A percentile compares a stretch with the other conserved stretches of the same genome.
Evolutionary conservation across 345 rosid species (phyloP).

Genomic region (Clarkia xantiana): DNA sequence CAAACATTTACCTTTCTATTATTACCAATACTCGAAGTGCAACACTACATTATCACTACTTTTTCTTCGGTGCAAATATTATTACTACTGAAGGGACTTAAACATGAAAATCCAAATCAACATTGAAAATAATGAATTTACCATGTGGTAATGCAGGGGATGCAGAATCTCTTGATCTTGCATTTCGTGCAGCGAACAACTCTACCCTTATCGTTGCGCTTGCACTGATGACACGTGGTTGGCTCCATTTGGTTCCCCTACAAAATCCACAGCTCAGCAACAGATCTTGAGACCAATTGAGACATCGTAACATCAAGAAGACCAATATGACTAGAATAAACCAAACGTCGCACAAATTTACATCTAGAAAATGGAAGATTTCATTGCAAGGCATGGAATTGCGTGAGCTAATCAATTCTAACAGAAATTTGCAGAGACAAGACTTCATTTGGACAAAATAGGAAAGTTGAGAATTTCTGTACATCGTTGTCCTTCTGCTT

Average conservation of each 20-base stretch:
- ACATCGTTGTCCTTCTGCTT: not conserved
- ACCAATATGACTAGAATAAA: too few species aligned
- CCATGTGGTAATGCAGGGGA: conserved; percentile 21
- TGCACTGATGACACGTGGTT: conserved; percentile 32
- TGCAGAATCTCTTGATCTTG: conserved; percentile 21
- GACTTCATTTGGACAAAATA: too few species aligned
- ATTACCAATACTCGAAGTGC: too few species aligned
- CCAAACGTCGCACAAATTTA: not conserved
- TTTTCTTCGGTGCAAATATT: too few species aligned
- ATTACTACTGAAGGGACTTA: not conserved
- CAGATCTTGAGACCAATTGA: not conserved
- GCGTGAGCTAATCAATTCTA: not conserved
- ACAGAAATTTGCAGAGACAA: too few species aligned
- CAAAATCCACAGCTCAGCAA: not conserved
- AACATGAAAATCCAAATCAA: not conserved
- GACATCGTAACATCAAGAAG: not conserved
- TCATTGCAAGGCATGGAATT: not conserved
- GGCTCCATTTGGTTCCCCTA: conserved; percentile 13
- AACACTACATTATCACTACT: too few species aligned
- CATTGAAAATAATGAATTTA: not conserved
- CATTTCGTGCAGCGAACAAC: conserved; percentile 23
- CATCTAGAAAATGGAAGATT: too few species aligned
- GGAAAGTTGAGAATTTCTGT: not conserved
- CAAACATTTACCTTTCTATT: too few species aligned
- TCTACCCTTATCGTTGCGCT: conserved; percentile 26